Base-by-base conservation (phyloP, 768 basidiomycete genomes). In the Aureoboletus auriporus region DNA sequence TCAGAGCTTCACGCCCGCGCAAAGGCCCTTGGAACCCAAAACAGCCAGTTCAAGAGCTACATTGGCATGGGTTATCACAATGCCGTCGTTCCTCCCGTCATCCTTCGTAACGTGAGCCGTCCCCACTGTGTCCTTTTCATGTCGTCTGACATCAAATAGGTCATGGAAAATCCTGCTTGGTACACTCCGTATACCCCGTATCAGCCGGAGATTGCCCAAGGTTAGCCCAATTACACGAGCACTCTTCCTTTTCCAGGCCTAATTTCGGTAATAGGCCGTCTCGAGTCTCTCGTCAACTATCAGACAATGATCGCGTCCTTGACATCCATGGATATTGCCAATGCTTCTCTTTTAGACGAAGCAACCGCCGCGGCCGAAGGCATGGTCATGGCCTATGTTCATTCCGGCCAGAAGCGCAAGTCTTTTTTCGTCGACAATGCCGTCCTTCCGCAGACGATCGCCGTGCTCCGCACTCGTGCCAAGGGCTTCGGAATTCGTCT, bases 1-100 rank as follows among this genome's bases (percentile, higher is more conserved):
- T 81, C 86, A 1, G 86, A 98, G 69, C 75, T 99, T 36, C 73
- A 84, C 46, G 69, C 73, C 16, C 74, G 89, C 46, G 93, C 89
- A 1, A 85, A 83, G 62, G 77, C 78, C 56, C 71, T 98, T 9
- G 93, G 83, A n/a, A 70, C 63, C 13, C 75, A 79, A 64, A 98
- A 99, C 69, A 80, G 85, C 69, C 72, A 79, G 6, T 87, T 86
- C 68, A 89, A 86, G 75, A 94, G 84, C 62, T 98, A 93, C 68
- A 99, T 98, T 62, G 96, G 96, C 31, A 93, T 97, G 92, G 95
- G 96, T 8, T 99, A 96, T 69, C 90, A 94, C 63, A 84, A 84
- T 56, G 92, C 93, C 4, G 90, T 95, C 39, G 89, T 95, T 5
- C 94, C 94, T n/a, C 88, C 90, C 8, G 92, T 96, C 42, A 92